phyloP scores from a whole-genome alignment of 495 filamentous ascomycete species.

The Halenospora varia region DNA sequence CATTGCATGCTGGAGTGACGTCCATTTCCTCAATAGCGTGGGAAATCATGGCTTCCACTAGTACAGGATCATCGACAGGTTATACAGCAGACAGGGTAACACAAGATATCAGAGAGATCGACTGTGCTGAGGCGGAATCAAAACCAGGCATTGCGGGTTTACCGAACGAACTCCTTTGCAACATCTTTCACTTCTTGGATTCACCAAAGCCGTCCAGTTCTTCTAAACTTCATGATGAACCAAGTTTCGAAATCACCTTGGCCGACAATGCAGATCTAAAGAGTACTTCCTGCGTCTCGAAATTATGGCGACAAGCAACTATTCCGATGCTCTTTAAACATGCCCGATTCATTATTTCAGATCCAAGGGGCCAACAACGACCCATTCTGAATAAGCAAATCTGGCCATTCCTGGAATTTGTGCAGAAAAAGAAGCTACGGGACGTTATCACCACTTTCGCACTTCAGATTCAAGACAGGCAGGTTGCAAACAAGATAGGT shows the following conservation, averaged over 20 bases:
- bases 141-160: too few species aligned
- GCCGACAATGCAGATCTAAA: constrained; percentile 30
- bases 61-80: too few species aligned
- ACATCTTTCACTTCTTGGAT: constrained; percentile 36
- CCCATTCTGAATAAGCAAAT: constrained; percentile 17
- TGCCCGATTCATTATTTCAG: constrained; percentile 14
- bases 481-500: constrained; percentile 7
- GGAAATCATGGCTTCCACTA: too few species aligned
- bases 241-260: constrained; percentile 21
- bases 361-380: constrained; percentile 3
- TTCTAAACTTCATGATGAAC: constrained; percentile 36
- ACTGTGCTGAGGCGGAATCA: too few species aligned
- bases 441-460: constrained; percentile 12
- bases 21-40: too few species aligned
- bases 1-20: too few species aligned
- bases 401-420: constrained; percentile 22
- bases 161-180: constrained; percentile 36
- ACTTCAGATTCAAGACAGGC: constrained; percentile 9
- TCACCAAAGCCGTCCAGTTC: constrained; percentile 32
- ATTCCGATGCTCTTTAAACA: constrained; percentile 40
- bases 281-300: constrained; percentile 35
- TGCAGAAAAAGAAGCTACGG: constrained; percentile 4
- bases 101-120: too few species aligned
- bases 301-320: constrained; percentile 33
- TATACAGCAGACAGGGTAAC: too few species aligned